Percentiles rank a stretch among this genome's conserved stretches.
These are phyloP conservation scores for Saccharum officinarum DNA, from an alignment of 176 grass and related monocot genomes.

Conservation along the genomic window DNA sequence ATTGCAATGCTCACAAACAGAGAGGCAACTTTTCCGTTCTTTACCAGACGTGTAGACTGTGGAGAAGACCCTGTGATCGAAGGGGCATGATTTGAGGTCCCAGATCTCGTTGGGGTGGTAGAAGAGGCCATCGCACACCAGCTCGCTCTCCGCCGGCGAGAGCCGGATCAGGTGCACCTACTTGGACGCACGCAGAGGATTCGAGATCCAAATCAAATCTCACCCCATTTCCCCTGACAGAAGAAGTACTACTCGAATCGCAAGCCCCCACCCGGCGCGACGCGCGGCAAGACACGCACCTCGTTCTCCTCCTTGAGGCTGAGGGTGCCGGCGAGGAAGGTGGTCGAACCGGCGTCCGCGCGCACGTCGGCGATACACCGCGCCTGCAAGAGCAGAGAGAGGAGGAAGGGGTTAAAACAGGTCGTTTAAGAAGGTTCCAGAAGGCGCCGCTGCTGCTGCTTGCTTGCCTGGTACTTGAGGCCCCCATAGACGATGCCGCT, in stretches of 20 bases:
- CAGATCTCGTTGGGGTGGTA: constrained; percentile 99
- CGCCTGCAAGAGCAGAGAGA: constrained; percentile 47
- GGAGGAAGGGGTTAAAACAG: background rate
- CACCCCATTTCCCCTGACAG: background rate
- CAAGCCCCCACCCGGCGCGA: background rate
- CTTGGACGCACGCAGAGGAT: constrained; percentile 13
- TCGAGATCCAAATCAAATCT: constrained; percentile 38
- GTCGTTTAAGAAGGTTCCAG: constrained; percentile 22
- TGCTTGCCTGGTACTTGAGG: constrained; percentile 87
- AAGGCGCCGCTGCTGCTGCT: background rate
- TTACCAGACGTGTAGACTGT: constrained; percentile 93
- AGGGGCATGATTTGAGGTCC: constrained; percentile 98
- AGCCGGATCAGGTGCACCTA: constrained; percentile 97
- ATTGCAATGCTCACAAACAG: background rate
- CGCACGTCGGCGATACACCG: constrained; percentile 87
- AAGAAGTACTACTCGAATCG: constrained; percentile 4
- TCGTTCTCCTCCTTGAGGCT: constrained; percentile 97
- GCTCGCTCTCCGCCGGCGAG: constrained; percentile 67
- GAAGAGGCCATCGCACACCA: constrained; percentile 89
- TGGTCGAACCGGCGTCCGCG: constrained; percentile 66
- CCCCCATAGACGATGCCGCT: constrained; percentile 93
- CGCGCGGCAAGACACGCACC: constrained; percentile 39
- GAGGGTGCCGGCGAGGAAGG: constrained; percentile 95
- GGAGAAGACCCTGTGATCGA: constrained; percentile 83
- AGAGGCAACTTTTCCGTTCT: constrained; percentile 1